Evolutionary conservation across 1,139 yeast species (phyloP).

Genomic region (Candida buenavistaensis): DNA sequence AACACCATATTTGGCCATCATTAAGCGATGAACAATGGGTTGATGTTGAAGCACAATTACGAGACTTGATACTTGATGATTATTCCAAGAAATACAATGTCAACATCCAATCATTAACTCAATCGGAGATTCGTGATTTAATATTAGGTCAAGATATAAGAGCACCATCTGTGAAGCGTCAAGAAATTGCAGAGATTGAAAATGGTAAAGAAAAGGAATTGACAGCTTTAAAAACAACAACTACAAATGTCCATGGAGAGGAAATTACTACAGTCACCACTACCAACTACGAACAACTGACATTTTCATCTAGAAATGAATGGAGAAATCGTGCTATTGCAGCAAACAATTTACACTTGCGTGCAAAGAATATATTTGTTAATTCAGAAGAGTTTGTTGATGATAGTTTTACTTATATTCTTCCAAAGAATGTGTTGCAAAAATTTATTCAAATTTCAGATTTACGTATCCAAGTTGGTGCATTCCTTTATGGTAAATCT

Average conservation of each 20-base stretch:
- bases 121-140: slow-evolving; percentile 89
- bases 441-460: slow-evolving; percentile 83
- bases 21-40: slow-evolving; percentile 90
- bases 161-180: slow-evolving; percentile 83
- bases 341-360: slow-evolving; percentile 66
- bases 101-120: slow-evolving; percentile 84
- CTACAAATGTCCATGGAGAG: slow-evolving; percentile 93
- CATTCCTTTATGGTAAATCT: slow-evolving; percentile 72
- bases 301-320: slow-evolving; percentile 81
- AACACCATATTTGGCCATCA: slow-evolving; percentile 93
- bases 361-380: slow-evolving; percentile 77
- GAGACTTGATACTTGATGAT: slow-evolving; percentile 84
- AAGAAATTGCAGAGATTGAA: slow-evolving; percentile 77
- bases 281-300: slow-evolving; percentile 80
- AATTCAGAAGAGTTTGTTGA: slow-evolving; percentile 53
- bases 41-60: slow-evolving; percentile 78
- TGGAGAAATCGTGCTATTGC: slow-evolving; percentile 92
- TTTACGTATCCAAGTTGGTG: slow-evolving; percentile 80
- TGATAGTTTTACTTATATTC: slow-evolving; percentile 61
- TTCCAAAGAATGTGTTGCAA: slow-evolving; percentile 80
- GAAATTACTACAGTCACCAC: slow-evolving; percentile 94
- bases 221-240: slow-evolving; percentile 80
- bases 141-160: slow-evolving; percentile 92
- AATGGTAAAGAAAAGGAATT: slow-evolving; percentile 42
- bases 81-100: slow-evolving; percentile 85